Evolutionary conservation across 1,139 yeast genomes (phyloP).

Genomic region (Lodderomyces metapsilosis): DNA sequence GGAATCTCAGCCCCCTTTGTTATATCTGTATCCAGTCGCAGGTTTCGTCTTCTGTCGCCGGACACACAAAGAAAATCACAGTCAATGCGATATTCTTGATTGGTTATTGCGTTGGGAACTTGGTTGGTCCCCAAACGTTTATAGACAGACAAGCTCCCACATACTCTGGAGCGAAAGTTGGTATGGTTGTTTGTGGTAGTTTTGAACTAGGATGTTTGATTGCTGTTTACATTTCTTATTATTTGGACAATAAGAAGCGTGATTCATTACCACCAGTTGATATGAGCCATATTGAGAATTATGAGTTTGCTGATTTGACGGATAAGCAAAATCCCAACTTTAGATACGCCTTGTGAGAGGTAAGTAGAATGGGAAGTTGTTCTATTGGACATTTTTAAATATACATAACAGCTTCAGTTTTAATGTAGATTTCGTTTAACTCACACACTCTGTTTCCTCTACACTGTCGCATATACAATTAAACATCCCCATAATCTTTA

Average conservation of each 20-base stretch:
- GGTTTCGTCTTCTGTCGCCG: slow-evolving; percentile 62
- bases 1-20: slow-evolving; percentile 33
- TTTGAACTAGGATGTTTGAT: slow-evolving; percentile 22
- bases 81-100: slow-evolving; percentile 59
- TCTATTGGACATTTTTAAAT: too few species aligned
- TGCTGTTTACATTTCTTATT: slow-evolving; percentile 29
- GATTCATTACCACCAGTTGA: slow-evolving; percentile 18
- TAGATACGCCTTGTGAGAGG: slow-evolving; percentile 47
- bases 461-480: too few species aligned
- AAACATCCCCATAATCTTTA: too few species aligned
- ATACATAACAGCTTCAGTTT: too few species aligned
- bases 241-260: slow-evolving; percentile 25
- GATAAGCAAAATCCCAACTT: slow-evolving; percentile 65
- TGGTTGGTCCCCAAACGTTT: slow-evolving; percentile 72
- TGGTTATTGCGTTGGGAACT: slow-evolving; percentile 66
- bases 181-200: slow-evolving; percentile 33
- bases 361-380: too few species aligned
- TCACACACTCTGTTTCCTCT: too few species aligned
- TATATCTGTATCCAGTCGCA: slow-evolving; percentile 48
- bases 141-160: slow-evolving; percentile 51
- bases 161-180: slow-evolving; percentile 46
- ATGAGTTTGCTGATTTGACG: slow-evolving; percentile 61
- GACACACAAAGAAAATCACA: slow-evolving; percentile 65
- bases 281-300: slow-evolving; percentile 38
- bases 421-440: too few species aligned